Evolutionary conservation across 306 rosid genomes (phyloP), one percentile per base, ranked within the genome.

Genomic region (Notholithocarpus densiflorus): DNA sequence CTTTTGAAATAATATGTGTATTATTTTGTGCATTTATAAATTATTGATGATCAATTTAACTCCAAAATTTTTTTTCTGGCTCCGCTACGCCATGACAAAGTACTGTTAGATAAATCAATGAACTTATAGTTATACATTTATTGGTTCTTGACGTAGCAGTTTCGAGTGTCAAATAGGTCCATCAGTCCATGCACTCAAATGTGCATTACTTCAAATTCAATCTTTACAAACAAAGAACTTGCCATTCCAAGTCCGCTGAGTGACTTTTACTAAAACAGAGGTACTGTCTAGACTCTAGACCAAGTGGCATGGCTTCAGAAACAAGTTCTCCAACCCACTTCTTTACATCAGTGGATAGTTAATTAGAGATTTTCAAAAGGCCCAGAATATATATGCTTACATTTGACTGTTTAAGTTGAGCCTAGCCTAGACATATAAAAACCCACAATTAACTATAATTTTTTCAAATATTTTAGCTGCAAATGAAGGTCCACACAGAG

Each of bases 401-500:
- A 31, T 68, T 68, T 62, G 77, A 26, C 78, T 83, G 71, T 71
- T 80, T 74, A 72, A 20, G 75, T 80, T 76, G 21, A 88, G 53
- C 84, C 45, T 40, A 40, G 45, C 45, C 21, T 77, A 32, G 76
- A 76, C 81, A 60, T 10, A 26, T 32, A 68, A 78, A 45, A 53
- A 48, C 1, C 60, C 17, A 55, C 66, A 56, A 55, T 73, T 29
- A 61, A 31, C 79, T 54, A 61, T 37, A 68, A 45, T 14, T 4
- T 27, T 65, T 48, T 53, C 80, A 74, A 48, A 72, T 54, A 73
- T 51, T 24, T 77, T 71, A 93, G 98, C 89, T 87, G 82, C 92
- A 31, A 95, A 95, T 79, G 82, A 89, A 13, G 99, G 99, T 72
- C 97, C 99, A 6, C 96, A 93, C 79, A 87, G 99, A 85, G 64